Evolutionary conservation across 2,329 filamentous ascomycete species (phyloP).

Genomic region (Alternaria sp.): DNA sequence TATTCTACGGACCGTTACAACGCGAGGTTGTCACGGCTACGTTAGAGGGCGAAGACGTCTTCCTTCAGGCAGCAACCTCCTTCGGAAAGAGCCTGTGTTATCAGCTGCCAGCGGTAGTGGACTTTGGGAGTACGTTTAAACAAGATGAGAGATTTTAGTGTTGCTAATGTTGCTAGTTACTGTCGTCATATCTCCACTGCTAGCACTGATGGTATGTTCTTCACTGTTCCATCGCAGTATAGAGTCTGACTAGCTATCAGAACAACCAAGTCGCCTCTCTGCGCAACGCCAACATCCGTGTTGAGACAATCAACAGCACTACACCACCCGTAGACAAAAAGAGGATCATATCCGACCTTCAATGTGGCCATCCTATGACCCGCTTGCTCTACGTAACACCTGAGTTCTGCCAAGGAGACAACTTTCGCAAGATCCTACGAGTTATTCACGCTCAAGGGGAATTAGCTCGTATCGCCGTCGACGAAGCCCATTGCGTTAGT

Average conservation of each 20-base stretch:
- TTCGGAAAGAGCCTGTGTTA: conserved; percentile 96
- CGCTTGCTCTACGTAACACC: conserved; percentile 93
- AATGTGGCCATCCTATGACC: conserved; percentile 84
- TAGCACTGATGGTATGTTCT: conserved; percentile 82
- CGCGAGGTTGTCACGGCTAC: conserved; percentile 87
- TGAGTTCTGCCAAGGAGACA: conserved; percentile 80
- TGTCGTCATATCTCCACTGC: conserved; percentile 86
- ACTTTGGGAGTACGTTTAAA: conserved; percentile 77
- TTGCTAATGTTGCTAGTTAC: conserved; percentile 68
- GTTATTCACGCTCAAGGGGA: conserved; percentile 82
- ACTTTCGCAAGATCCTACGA: conserved; percentile 78
- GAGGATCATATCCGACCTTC: conserved; percentile 79
- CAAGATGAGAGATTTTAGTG: not conserved
- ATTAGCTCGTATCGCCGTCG: conserved; percentile 86
- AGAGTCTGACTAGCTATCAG: conserved; percentile 54
- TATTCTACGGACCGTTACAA: conserved; percentile 73
- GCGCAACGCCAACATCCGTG: conserved; percentile 75
- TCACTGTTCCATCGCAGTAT: not conserved
- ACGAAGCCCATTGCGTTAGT: conserved; percentile 96
- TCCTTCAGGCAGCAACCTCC: conserved; percentile 87
- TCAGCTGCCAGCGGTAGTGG: conserved; percentile 87
- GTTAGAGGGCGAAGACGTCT: conserved; percentile 86
- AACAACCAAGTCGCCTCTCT: conserved; percentile 92
- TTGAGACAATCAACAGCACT: conserved; percentile 87
- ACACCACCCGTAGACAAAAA: conserved; percentile 72